Conservation (phyloP, 768 basidiomycete species). For the Pholiota conissans region DNA sequence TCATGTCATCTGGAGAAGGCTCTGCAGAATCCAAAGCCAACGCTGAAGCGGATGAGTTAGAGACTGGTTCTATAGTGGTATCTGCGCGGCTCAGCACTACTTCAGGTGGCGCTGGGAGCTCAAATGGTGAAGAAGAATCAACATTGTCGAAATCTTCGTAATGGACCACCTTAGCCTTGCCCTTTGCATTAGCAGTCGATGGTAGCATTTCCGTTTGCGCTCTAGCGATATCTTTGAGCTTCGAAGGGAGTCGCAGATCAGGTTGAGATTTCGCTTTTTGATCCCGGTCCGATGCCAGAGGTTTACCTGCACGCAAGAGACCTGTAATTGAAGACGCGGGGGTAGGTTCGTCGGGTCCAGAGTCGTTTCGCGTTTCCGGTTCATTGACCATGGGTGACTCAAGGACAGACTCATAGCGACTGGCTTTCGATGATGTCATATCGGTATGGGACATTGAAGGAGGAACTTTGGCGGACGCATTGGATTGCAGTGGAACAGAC, state of each 20-base stretch:
- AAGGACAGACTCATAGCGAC: background rate
- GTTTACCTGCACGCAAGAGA: background rate
- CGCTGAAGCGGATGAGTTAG: constrained; percentile 62
- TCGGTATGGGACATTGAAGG: background rate
- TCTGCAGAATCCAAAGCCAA: background rate
- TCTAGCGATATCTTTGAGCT: background rate
- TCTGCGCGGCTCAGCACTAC: constrained; percentile 68
- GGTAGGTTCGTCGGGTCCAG: background rate
- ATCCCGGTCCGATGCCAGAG: background rate
- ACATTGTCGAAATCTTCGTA: constrained; percentile 31
- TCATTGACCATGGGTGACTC: background rate
- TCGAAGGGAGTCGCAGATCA: background rate
- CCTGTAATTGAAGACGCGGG: background rate
- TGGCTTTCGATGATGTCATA: background rate
- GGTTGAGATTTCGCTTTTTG: constrained; percentile 7
- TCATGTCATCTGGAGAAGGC: constrained; percentile 18
- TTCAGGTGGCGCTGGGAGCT: constrained; percentile 50
- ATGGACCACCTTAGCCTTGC: constrained; percentile 38
- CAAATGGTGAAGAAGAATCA: background rate
- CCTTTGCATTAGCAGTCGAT: constrained; percentile 15
- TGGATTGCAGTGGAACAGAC: background rate
- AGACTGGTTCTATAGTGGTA: constrained; percentile 55
- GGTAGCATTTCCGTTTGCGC: background rate
- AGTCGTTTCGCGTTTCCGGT: background rate
- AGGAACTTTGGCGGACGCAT: background rate